Conservation (phyloP, 2,329 filamentous ascomycete species). For the Cladophialophora immunda region DNA sequence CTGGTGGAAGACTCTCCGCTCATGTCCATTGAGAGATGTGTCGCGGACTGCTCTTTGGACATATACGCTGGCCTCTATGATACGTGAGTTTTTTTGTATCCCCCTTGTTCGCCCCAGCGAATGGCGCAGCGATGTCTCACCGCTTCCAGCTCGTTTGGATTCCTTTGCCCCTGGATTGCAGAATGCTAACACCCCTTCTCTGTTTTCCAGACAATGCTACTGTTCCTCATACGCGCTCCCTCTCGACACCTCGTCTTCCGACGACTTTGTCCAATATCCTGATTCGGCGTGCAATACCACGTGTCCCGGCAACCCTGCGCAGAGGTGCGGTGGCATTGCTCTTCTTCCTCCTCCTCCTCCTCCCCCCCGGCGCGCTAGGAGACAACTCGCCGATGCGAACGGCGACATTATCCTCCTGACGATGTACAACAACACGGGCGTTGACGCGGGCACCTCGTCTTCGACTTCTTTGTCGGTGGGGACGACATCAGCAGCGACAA, state of each 20-base stretch:
- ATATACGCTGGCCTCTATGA: slow-evolving; percentile 27
- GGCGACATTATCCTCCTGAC: slow-evolving; percentile 29
- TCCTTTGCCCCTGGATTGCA: neutral
- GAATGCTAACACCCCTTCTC: neutral
- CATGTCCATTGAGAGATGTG: slow-evolving; percentile 36
- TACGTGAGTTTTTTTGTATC: slow-evolving; percentile 26
- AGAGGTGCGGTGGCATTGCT: slow-evolving; percentile 35
- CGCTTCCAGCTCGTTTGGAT: neutral
- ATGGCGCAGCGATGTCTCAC: neutral
- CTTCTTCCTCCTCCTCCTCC: slow-evolving; percentile 4
- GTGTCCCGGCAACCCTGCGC: slow-evolving; percentile 31
- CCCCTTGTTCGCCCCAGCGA: neutral
- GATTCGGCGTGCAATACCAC: slow-evolving; percentile 32
- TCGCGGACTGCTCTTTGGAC: slow-evolving; percentile 20
- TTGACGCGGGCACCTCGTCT: neutral
- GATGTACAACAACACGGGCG: slow-evolving; percentile 35
- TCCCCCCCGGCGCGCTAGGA: neutral
- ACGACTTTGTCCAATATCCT: slow-evolving; percentile 34
- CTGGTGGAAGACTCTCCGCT: slow-evolving; percentile 25
- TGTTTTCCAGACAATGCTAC: slow-evolving; percentile 27
- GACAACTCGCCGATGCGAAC: slow-evolving; percentile 24
- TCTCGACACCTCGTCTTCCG: neutral
- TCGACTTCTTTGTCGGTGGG: too few relatives aligned
- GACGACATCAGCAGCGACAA: slow-evolving; percentile 5
- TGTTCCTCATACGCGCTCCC: slow-evolving; percentile 24